Percentiles rank a stretch among this genome's conserved stretches.
Evolutionary conservation across 352 stramenopile species (phyloP).

Genomic region (Phytopythium chamaehyphon): DNA sequence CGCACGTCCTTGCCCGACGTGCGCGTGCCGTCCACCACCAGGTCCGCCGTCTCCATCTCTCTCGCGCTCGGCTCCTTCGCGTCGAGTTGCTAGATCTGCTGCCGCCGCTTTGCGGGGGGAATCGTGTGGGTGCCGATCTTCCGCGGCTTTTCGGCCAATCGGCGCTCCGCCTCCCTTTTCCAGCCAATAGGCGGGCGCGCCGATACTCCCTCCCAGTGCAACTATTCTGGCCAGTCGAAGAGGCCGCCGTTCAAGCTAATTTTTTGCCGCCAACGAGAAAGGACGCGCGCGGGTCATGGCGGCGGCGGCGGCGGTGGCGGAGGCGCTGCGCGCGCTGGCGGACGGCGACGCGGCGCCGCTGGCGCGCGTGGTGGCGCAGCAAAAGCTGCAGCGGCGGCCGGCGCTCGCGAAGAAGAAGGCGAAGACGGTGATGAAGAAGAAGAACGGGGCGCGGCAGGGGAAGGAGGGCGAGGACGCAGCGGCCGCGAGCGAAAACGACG

Average conservation of each 20-base stretch:
- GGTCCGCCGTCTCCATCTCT: slow-evolving; percentile 66
- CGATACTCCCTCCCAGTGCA: not conserved
- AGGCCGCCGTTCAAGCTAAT: not conserved
- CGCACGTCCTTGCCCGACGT: slow-evolving; percentile 93
- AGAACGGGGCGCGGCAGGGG: not conserved
- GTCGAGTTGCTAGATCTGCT: slow-evolving; percentile 3
- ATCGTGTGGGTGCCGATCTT: slow-evolving; percentile 54
- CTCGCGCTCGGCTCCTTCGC: not conserved
- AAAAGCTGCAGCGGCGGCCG: slow-evolving; percentile 21
- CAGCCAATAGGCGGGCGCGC: not conserved
- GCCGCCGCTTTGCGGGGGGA: slow-evolving; percentile 16
- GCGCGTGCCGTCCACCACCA: slow-evolving; percentile 89
- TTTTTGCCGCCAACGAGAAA: slow-evolving; percentile 1
- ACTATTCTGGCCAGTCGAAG: slow-evolving; percentile 6
- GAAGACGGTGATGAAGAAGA: slow-evolving; percentile 14
- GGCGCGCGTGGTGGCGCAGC: slow-evolving; percentile 27
- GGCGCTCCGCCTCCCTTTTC: not conserved
- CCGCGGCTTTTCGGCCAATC: slow-evolving; percentile 13
- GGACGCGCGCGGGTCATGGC: slow-evolving; percentile 5
- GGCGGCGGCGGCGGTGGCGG: slow-evolving; percentile 18
- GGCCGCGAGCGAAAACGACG: slow-evolving; percentile 6
- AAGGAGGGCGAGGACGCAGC: slow-evolving; percentile 8
- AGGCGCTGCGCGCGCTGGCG: slow-evolving; percentile 39
- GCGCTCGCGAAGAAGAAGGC: slow-evolving; percentile 17
- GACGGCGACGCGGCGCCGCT: slow-evolving; percentile 29